Evolutionary conservation across 306 rosid species (phyloP).

Genomic region (Malus orientalis): DNA sequence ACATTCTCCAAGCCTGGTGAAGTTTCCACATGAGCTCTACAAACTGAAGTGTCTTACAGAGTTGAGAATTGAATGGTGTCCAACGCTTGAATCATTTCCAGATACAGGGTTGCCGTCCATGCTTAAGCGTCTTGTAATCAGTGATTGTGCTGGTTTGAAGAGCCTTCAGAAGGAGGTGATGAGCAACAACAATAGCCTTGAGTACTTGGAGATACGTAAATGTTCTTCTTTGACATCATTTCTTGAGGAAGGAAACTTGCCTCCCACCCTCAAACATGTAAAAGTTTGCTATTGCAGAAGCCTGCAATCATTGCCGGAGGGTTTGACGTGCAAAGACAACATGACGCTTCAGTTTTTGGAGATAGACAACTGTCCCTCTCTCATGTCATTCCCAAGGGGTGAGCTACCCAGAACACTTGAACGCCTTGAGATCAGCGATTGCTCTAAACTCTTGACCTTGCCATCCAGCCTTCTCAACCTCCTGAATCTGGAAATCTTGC

Average conservation of each 20-base stretch:
- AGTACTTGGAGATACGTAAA: conserved; percentile 1
- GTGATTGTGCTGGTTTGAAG: not conserved
- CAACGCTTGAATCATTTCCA: conserved; percentile 3
- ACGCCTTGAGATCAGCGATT: conserved; percentile 1
- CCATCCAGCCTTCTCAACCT: conserved; percentile 4
- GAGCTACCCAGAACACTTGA: conserved; percentile 1
- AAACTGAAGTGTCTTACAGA: conserved; percentile 2
- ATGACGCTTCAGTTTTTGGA: not conserved
- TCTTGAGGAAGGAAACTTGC: conserved; percentile 5
- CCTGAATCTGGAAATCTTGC: conserved; percentile 3
- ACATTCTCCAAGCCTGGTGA: not conserved
- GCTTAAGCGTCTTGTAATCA: conserved; percentile 4
- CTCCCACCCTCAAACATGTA: not conserved
- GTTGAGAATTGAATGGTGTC: not conserved
- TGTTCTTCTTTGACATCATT: not conserved
- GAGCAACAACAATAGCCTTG: not conserved
- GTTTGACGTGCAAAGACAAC: not conserved
- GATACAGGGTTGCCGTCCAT: not conserved
- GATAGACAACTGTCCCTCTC: conserved; percentile 4
- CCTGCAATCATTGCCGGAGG: not conserved
- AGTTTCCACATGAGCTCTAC: not conserved
- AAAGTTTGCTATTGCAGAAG: not conserved
- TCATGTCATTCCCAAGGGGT: not conserved
- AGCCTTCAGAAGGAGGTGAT: not conserved
- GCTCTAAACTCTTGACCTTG: not conserved